These are phyloP conservation scores for Botrytis elliptica DNA, from an alignment of 2,329 filamentous ascomycete species.

Conservation along the genomic window DNA sequence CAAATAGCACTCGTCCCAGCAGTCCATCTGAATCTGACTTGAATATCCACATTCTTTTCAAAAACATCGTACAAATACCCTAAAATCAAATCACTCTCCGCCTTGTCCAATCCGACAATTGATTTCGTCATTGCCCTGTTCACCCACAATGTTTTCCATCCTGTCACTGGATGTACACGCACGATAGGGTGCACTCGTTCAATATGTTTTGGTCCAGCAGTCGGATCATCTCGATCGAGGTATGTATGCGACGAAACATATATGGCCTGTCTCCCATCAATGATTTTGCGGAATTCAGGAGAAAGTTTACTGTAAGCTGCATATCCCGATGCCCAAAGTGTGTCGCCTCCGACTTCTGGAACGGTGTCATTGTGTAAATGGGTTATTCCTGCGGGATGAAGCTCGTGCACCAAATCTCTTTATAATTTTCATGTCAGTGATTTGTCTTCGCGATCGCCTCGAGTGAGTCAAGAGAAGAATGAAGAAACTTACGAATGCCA, in stretches of 20 bases:
- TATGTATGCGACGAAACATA: constrained; percentile 67
- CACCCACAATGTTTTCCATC: constrained; percentile 72
- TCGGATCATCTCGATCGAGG: constrained; percentile 61
- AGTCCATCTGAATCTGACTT: constrained; percentile 70
- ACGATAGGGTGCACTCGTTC: constrained; percentile 68
- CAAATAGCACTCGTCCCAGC: constrained; percentile 65
- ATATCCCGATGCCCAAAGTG: constrained; percentile 70
- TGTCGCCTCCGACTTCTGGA: constrained; percentile 60
- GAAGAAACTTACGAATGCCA: constrained; percentile 56
- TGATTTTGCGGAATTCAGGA: constrained; percentile 66
- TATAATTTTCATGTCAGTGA: neutral
- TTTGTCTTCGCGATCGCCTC: neutral
- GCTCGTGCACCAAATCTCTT: constrained; percentile 65
- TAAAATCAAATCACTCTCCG: constrained; percentile 66
- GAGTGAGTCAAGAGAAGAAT: neutral
- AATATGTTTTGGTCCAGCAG: constrained; percentile 62
- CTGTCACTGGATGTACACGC: constrained; percentile 68
- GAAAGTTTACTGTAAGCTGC: constrained; percentile 71
- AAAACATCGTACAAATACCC: constrained; percentile 67
- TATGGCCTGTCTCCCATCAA: constrained; percentile 64
- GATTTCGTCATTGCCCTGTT: constrained; percentile 67
- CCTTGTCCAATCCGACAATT: constrained; percentile 68
- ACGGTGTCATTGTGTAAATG: constrained; percentile 70
- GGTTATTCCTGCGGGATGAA: constrained; percentile 67
- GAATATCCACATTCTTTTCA: constrained; percentile 66